Percentiles rank a stretch among this genome's conserved stretches.
These are phyloP conservation scores for Coemansia sp. DNA, from an alignment of 192 early-diverging fungal genomes.

Conservation along the genomic window DNA sequence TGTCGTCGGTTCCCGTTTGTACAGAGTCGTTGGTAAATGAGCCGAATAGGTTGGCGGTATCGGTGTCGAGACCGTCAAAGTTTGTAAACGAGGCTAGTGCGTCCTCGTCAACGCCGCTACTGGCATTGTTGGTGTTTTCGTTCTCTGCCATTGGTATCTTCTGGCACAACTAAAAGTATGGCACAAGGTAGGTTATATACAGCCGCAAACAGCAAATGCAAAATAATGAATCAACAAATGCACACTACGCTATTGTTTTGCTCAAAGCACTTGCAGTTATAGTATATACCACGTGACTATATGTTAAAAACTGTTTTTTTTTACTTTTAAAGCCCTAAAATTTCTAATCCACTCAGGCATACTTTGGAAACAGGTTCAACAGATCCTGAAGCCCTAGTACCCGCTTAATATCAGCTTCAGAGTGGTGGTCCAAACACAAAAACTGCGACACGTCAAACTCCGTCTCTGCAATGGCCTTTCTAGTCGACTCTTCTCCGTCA, in stretches of 20 bases:
- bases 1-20: not conserved
- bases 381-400: not conserved
- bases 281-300: slow-evolving; percentile 3
- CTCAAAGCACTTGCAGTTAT: not conserved
- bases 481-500: not conserved
- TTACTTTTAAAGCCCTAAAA: too few relatives aligned
- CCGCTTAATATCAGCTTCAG: not conserved
- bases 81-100: slow-evolving; percentile 31
- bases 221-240: too few relatives aligned
- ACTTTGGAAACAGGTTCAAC: slow-evolving; percentile 7
- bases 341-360: not conserved
- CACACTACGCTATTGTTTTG: not conserved
- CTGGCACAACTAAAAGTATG: not conserved
- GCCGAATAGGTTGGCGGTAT: slow-evolving; percentile 35
- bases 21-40: slow-evolving; percentile 43
- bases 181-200: not conserved
- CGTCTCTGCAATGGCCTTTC: not conserved
- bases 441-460: slow-evolving; percentile 1
- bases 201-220: not conserved
- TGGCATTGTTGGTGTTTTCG: not conserved
- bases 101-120: slow-evolving; percentile 16
- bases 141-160: not conserved
- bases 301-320: too few relatives aligned
- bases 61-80: slow-evolving; percentile 30
- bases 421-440: not conserved